Evolutionary conservation across 176 grass and related monocot genomes (phyloP), one percentile per base, ranked within the genome.

Genomic region (Lolium multiflorum): DNA sequence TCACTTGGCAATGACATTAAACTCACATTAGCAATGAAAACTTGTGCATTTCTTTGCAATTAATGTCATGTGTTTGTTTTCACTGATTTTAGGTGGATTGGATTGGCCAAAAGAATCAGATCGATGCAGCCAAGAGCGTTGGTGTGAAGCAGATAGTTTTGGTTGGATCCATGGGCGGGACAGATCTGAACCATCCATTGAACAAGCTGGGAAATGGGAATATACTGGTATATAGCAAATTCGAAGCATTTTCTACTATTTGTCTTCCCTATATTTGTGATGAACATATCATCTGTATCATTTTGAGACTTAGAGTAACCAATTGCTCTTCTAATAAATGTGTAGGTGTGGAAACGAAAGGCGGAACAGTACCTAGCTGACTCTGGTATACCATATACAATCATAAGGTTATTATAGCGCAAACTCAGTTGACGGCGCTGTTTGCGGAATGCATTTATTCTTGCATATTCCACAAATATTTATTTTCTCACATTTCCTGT

Each of bases 61-160:
- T 77, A 52, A 87, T 55, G 9, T 9, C 5, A 11, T 72, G 5
- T 37, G 4, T 28, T 28, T 72, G 15, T 41, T 73, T 81, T 3
- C 17, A 70, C 31, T 17, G 64, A 13, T 20, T 56, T 56, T 1
- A 98, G 96, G 96, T 98, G 71, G 96, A 98, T 77, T 98, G 96
- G 96, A 89, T 98, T 78, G 96, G 93, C 64, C 96, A 98, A 69
- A 95, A 92, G 91, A 98, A 98, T 70, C 96, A 95, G 85, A 98
- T 98, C 31, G 93, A 98, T 49, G 89, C 78, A 98, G 96, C 91
- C 74, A 91, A 91, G 84, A 87, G 52, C 76, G 69, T 88, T 9
- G 96, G 91, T 80, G 96, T 94, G 60, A 95, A 95, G 60, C 93
- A 98, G 37, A 89, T 95, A 11, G 88, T 94, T 71, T 81, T 98